Evolutionary conservation across 768 basidiomycete genomes (phyloP).

Genomic region (Suillus subluteus): DNA sequence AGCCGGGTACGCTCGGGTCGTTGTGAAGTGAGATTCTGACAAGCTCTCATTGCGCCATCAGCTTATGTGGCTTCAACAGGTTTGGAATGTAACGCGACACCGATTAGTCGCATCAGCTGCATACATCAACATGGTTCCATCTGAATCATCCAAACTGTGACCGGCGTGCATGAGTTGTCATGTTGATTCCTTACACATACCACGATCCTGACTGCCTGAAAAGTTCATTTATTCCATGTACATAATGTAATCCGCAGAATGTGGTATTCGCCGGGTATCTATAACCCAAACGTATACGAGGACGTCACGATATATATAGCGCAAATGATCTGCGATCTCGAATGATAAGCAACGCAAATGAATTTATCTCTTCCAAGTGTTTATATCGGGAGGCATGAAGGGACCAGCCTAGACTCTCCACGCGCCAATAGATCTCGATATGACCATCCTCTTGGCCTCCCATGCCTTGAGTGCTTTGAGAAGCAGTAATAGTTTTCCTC

Average conservation of each 20-base stretch:
- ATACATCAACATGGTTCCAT: conserved; percentile 59
- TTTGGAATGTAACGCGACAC: conserved; percentile 58
- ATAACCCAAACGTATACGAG: not conserved
- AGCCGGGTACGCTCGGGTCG: conserved; percentile 49
- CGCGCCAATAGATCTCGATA: conserved; percentile 56
- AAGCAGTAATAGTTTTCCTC: conserved; percentile 79
- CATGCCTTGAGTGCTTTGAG: conserved; percentile 74
- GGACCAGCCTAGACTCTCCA: conserved; percentile 26
- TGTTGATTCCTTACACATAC: not conserved
- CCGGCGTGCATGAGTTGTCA: not conserved
- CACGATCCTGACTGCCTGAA: not conserved
- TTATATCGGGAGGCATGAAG: conserved; percentile 15
- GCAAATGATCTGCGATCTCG: conserved; percentile 24
- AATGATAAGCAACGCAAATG: not conserved
- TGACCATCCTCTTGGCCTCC: conserved; percentile 73
- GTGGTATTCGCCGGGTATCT: conserved; percentile 11
- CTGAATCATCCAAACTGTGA: conserved; percentile 26
- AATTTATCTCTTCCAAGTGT: conserved; percentile 3
- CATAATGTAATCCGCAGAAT: not conserved
- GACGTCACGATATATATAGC: conserved; percentile 8
- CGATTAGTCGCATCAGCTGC: conserved; percentile 57
- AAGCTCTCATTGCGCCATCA: not conserved
- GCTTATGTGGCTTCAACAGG: conserved; percentile 35
- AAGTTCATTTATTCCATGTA: not conserved
- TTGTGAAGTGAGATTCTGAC: conserved; percentile 44